These are phyloP conservation scores for Fusarium fujikuroi DNA, from an alignment of 2,329 filamentous ascomycete genomes.

Conservation along the genomic window DNA sequence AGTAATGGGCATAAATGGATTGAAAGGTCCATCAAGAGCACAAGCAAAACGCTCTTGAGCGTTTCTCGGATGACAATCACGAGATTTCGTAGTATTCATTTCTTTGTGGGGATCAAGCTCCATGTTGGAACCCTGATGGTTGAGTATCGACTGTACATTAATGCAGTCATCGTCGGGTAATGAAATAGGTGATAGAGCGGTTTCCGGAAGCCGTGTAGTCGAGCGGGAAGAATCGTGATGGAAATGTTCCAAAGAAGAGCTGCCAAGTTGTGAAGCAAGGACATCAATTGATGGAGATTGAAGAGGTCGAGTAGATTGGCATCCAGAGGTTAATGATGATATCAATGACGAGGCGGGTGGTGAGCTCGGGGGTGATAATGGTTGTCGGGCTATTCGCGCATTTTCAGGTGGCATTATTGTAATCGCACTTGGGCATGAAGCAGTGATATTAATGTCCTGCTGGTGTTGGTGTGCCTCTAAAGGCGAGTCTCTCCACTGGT, in stretches of 20 bases:
- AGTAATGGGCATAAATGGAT: neutral
- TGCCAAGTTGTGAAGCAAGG: slow-evolving; percentile 39
- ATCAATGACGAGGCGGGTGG: slow-evolving; percentile 16
- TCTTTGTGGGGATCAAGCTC: slow-evolving; percentile 22
- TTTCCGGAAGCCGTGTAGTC: neutral
- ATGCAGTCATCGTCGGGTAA: slow-evolving; percentile 27
- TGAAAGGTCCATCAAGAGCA: neutral
- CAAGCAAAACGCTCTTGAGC: neutral
- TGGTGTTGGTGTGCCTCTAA: slow-evolving; percentile 14
- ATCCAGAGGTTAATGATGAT: neutral
- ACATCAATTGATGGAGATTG: slow-evolving; percentile 34
- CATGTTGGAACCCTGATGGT: slow-evolving; percentile 20
- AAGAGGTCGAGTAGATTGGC: neutral
- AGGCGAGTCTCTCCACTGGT: slow-evolving; percentile 31
- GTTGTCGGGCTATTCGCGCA: neutral
- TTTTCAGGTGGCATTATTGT: slow-evolving; percentile 12
- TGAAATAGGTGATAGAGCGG: slow-evolving; percentile 33
- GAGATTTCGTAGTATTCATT: neutral
- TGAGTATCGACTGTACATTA: slow-evolving; percentile 2
- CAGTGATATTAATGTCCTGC: neutral
- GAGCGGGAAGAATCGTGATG: neutral
- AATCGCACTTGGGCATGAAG: neutral
- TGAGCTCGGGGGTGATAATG: slow-evolving; percentile 37
- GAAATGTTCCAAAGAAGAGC: slow-evolving; percentile 35
- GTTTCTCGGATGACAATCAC: neutral